These are phyloP conservation scores for Striga asiatica DNA, from an alignment of 257 asterid genomes.

Conservation along the genomic window DNA sequence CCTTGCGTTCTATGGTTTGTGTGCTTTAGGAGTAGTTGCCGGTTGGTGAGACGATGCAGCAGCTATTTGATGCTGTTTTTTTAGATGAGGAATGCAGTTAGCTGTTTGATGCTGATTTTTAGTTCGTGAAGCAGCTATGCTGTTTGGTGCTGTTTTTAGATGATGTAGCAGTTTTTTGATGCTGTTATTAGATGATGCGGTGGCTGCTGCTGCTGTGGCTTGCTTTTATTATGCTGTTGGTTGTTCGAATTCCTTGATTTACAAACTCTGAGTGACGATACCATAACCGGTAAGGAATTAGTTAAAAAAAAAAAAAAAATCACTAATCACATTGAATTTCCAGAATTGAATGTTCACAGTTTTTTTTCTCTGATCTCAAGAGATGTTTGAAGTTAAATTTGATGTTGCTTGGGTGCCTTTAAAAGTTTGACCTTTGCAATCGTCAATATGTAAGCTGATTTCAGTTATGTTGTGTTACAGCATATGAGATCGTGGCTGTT, in stretches of 20 bases:
- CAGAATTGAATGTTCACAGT: too few relatives aligned
- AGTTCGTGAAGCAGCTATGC: slow-evolving; percentile 41
- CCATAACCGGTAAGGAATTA: slow-evolving; percentile 42
- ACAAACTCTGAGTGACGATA: slow-evolving; percentile 17
- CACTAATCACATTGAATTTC: neutral
- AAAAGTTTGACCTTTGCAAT: neutral
- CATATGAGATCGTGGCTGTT: slow-evolving; percentile 28
- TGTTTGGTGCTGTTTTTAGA: slow-evolving; percentile 25
- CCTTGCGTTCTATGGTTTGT: slow-evolving; percentile 19
- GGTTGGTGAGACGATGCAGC: slow-evolving; percentile 36
- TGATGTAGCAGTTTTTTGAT: slow-evolving; percentile 34
- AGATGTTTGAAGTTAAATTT: neutral
- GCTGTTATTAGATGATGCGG: slow-evolving; percentile 39
- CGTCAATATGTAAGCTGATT: slow-evolving; percentile 18
- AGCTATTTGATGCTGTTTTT: slow-evolving; percentile 41
- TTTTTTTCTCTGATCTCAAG: too few relatives aligned
- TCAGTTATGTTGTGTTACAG: slow-evolving; percentile 24
- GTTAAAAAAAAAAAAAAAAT: too few relatives aligned
- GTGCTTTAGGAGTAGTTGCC: slow-evolving; percentile 44
- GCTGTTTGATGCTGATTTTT: slow-evolving; percentile 33
- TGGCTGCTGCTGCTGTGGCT: slow-evolving; percentile 42
- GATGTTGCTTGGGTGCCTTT: neutral
- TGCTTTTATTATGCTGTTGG: slow-evolving; percentile 34
- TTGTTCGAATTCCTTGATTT: slow-evolving; percentile 34
- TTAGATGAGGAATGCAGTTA: too few relatives aligned